Evolutionary conservation across 2,329 filamentous ascomycete species (phyloP).

Genomic region (Cylindrodendrum hubeiense): DNA sequence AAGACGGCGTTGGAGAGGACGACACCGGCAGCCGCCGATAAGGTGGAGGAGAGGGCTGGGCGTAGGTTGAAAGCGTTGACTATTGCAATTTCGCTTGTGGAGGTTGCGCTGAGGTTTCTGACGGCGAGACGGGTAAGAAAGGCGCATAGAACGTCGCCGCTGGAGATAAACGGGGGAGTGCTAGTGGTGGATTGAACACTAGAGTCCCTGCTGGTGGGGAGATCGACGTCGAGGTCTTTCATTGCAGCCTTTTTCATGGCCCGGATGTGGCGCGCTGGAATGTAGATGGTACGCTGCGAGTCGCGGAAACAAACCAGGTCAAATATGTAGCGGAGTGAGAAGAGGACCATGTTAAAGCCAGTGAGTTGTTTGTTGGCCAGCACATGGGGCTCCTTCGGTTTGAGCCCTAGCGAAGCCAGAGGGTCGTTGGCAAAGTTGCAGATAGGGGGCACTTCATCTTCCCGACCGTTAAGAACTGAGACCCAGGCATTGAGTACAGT

Average conservation of each 20-base stretch:
- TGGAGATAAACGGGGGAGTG: neutral
- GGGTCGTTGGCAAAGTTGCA: neutral
- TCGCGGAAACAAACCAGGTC: neutral
- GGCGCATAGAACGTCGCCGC: neutral
- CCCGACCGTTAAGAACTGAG: conserved; percentile 56
- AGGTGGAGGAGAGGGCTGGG: too few relatives aligned
- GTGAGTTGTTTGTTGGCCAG: neutral
- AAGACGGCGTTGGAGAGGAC: too few relatives aligned
- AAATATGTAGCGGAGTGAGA: neutral
- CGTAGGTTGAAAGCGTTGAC: neutral
- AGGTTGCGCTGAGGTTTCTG: neutral
- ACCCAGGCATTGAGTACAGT: conserved; percentile 60
- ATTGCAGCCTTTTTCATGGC: neutral
- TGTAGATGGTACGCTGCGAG: neutral
- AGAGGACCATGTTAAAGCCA: neutral
- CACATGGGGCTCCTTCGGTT: neutral
- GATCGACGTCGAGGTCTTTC: neutral
- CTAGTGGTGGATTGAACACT: too few relatives aligned
- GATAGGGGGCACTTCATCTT: conserved; percentile 52
- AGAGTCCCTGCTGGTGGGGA: too few relatives aligned
- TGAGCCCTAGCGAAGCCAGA: neutral
- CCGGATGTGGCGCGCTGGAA: neutral
- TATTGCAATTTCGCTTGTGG: neutral
- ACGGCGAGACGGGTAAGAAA: neutral
- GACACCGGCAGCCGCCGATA: too few relatives aligned